Percentiles rank a stretch among this genome's conserved stretches.
Conservation (phyloP, 75 land plant species). For the Selaginella moellendorffii region DNA sequence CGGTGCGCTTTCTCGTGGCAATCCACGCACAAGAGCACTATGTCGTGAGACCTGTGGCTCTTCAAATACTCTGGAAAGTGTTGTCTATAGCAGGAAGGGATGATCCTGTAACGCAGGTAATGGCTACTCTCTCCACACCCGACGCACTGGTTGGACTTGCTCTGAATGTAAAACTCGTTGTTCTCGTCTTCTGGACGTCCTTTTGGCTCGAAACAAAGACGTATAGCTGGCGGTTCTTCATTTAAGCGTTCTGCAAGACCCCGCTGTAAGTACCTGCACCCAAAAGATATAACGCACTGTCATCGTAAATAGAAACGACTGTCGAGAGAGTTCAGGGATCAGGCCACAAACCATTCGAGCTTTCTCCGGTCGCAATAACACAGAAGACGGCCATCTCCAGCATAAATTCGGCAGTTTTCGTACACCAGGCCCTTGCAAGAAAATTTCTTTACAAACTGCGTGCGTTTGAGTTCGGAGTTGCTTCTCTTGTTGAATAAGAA, state of each 20-base stretch:
- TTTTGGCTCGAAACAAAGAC: constrained; percentile 95
- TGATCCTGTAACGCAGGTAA: constrained; percentile 81
- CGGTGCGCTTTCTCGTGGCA: constrained; percentile 97
- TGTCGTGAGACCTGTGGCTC: constrained; percentile 98
- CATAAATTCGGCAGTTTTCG: constrained; percentile 93
- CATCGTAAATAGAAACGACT: no score
- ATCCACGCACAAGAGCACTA: constrained; percentile 94
- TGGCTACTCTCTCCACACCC: constrained; percentile 90
- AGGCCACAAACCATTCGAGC: constrained; percentile 58
- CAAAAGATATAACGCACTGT: no score
- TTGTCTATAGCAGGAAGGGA: constrained; percentile 93
- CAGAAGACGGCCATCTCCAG: constrained; percentile 88
- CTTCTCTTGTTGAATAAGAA: background rate
- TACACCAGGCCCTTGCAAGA: constrained; percentile 98
- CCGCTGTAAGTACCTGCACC: constrained; percentile 64
- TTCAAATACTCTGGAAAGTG: constrained; percentile 97
- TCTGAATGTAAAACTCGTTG: constrained; percentile 87
- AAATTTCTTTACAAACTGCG: constrained; percentile 74
- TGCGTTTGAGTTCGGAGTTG: constrained; percentile 39
- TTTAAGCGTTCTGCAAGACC: constrained; percentile 69
- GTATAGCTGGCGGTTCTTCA: constrained; percentile 76
- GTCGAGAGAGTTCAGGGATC: no score
- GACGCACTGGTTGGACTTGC: constrained; percentile 90
- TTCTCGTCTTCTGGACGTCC: constrained; percentile 98
- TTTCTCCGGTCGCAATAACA: constrained; percentile 91